These are phyloP conservation scores for Penicillium oxalicum DNA, from an alignment of 2,329 filamentous ascomycete genomes.

Conservation along the genomic window DNA sequence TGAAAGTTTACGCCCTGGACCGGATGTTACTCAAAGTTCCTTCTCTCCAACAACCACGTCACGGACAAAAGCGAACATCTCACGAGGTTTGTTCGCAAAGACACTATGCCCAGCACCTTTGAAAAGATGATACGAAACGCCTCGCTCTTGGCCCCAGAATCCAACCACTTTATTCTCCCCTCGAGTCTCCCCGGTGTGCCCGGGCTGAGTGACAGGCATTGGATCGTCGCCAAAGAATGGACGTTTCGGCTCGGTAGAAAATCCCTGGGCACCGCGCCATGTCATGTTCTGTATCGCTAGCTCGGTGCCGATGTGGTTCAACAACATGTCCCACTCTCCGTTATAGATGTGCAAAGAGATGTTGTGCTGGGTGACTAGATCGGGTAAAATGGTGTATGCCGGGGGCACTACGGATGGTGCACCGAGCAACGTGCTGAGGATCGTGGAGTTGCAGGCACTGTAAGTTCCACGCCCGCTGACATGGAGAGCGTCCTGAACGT, in stretches of 20 bases:
- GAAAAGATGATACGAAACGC: slow-evolving; percentile 35
- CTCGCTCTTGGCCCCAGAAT: slow-evolving; percentile 29
- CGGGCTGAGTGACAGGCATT: slow-evolving; percentile 5
- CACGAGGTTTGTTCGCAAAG: slow-evolving; percentile 25
- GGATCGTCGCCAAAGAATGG: slow-evolving; percentile 26
- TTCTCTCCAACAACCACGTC: slow-evolving; percentile 27
- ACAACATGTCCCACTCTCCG: slow-evolving; percentile 34
- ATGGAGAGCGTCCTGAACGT: slow-evolving; percentile 32
- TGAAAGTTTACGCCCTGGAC: no score
- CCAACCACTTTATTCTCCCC: slow-evolving; percentile 17
- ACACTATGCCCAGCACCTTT: slow-evolving; percentile 31
- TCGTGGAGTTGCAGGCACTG: slow-evolving; percentile 27
- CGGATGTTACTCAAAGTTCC: not conserved
- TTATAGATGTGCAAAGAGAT: slow-evolving; percentile 33
- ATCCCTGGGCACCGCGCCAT: slow-evolving; percentile 34
- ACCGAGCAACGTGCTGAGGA: slow-evolving; percentile 22
- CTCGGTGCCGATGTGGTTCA: slow-evolving; percentile 35
- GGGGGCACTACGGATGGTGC: slow-evolving; percentile 22
- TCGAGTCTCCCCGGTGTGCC: not conserved
- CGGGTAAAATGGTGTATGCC: slow-evolving; percentile 29
- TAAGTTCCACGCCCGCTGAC: slow-evolving; percentile 17
- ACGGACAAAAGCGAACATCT: slow-evolving; percentile 35
- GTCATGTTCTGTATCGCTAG: slow-evolving; percentile 39
- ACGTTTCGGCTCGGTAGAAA: slow-evolving; percentile 22
- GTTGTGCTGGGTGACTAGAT: slow-evolving; percentile 27